Conservation (phyloP, 2,329 filamentous ascomycete species). For the Fusarium beomiforme region DNA sequence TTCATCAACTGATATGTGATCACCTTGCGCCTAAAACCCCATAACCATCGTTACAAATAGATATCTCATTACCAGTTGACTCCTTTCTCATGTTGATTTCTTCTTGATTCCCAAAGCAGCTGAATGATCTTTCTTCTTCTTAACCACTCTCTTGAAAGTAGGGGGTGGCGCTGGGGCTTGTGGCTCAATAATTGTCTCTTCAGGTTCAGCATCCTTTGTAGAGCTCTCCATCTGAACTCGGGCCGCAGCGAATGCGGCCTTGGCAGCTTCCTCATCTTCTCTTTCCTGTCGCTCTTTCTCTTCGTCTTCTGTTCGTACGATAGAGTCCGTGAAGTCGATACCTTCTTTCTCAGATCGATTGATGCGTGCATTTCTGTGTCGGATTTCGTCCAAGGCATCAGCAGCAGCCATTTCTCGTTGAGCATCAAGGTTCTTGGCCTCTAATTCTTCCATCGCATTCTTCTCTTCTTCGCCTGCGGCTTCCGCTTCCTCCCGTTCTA, state of each 20-base stretch:
- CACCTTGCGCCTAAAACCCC: not conserved
- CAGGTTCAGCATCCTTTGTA: conserved; percentile 57
- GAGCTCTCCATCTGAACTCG: conserved; percentile 63
- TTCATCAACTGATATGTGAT: not conserved
- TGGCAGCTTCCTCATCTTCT: conserved; percentile 86
- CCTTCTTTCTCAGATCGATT: conserved; percentile 79
- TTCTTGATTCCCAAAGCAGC: conserved; percentile 88
- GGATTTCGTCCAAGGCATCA: conserved; percentile 94
- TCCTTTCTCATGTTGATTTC: conserved; percentile 61
- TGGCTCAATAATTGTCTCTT: conserved; percentile 6
- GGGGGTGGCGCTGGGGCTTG: conserved; percentile 42
- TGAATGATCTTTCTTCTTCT: conserved; percentile 86
- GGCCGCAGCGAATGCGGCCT: conserved; percentile 76
- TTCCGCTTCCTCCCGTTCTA: conserved; percentile 79
- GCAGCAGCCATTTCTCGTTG: conserved; percentile 97
- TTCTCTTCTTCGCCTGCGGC: conserved; percentile 74
- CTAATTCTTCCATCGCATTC: conserved; percentile 94
- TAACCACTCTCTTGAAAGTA: conserved; percentile 76
- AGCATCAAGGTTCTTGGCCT: conserved; percentile 92
- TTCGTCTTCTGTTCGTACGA: conserved; percentile 65
- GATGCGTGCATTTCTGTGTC: conserved; percentile 88
- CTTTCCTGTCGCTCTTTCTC: conserved; percentile 74
- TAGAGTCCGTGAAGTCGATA: conserved; percentile 66
- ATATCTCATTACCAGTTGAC: rapidly evolving
- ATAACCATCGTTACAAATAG: not conserved